phyloP scores from a whole-genome alignment of 2,329 filamentous ascomycete genomes.

The Madurella mycetomatis region DNA sequence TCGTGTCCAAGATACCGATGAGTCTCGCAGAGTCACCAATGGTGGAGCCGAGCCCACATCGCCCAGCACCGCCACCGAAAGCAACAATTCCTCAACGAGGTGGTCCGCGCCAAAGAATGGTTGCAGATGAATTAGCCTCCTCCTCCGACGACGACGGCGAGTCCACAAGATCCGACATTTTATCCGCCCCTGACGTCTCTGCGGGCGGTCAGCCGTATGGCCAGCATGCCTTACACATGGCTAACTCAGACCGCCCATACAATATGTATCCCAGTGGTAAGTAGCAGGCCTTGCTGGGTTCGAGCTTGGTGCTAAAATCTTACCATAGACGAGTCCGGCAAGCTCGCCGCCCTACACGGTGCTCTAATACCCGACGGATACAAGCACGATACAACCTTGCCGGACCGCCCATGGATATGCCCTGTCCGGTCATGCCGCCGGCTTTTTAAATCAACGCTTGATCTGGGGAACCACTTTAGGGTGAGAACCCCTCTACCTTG shows the following conservation, averaged over 20 bases:
- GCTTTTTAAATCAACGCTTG: not conserved
- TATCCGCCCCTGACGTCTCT: not conserved
- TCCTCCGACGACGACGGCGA: not conserved
- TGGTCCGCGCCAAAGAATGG: not conserved
- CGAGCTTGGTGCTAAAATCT: not conserved
- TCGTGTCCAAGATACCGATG: slow-evolving; percentile 13
- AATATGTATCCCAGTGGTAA: slow-evolving; percentile 15
- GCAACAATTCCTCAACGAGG: not conserved
- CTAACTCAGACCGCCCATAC: slow-evolving; percentile 18
- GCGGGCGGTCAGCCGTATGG: not conserved
- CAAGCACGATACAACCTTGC: slow-evolving; percentile 5
- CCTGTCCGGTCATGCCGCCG: slow-evolving; percentile 21
- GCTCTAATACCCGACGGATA: slow-evolving; percentile 20
- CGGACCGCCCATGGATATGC: slow-evolving; percentile 21
- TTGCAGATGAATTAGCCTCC: too few relatives aligned
- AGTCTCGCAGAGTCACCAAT: slow-evolving; percentile 11
- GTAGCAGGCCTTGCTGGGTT: not conserved
- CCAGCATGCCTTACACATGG: slow-evolving; percentile 4
- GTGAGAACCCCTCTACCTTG: not conserved
- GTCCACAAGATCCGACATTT: not conserved
- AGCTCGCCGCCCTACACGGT: not conserved
- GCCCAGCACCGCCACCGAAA: not conserved
- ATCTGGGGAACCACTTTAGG: slow-evolving; percentile 16
- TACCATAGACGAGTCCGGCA: not conserved
- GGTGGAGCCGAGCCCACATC: not conserved